A percentile compares a stretch with the other conserved stretches of the same genome.
Evolutionary conservation across 192 early-diverging fungal genomes (phyloP).

Genomic region (Linnemannia elongata): DNA sequence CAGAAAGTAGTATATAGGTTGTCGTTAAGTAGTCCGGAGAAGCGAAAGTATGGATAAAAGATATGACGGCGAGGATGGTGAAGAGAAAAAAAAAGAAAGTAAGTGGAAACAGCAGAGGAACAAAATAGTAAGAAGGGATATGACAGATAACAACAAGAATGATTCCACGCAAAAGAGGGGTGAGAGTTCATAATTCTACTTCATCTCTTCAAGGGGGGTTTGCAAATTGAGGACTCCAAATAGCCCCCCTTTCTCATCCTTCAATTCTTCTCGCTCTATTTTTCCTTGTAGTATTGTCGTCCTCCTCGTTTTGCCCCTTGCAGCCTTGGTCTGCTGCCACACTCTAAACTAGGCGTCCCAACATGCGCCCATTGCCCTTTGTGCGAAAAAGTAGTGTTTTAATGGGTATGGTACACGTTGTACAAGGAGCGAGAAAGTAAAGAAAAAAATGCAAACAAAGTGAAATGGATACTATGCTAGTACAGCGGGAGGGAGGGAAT

Average conservation of each 20-base stretch:
- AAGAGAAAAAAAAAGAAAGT: background rate
- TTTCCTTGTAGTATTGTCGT: background rate
- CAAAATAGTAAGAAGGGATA: background rate
- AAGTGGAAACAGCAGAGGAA: background rate
- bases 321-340: background rate
- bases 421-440: background rate
- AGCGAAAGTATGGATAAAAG: background rate
- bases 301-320: background rate
- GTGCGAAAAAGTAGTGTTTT: background rate
- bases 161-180: slow-evolving; percentile 5
- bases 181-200: slow-evolving; percentile 6
- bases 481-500: background rate
- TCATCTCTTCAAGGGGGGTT: background rate
- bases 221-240: background rate
- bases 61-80: background rate
- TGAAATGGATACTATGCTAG: background rate
- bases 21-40: background rate
- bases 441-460: background rate
- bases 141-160: too few species aligned
- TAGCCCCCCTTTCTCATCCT: background rate
- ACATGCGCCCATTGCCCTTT: too few species aligned
- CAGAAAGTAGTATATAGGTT: background rate
- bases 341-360: background rate
- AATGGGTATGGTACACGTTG: background rate
- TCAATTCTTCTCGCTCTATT: background rate